phyloP scores from a whole-genome alignment of 2,329 filamentous ascomycete species.

The Claviceps citrina region DNA sequence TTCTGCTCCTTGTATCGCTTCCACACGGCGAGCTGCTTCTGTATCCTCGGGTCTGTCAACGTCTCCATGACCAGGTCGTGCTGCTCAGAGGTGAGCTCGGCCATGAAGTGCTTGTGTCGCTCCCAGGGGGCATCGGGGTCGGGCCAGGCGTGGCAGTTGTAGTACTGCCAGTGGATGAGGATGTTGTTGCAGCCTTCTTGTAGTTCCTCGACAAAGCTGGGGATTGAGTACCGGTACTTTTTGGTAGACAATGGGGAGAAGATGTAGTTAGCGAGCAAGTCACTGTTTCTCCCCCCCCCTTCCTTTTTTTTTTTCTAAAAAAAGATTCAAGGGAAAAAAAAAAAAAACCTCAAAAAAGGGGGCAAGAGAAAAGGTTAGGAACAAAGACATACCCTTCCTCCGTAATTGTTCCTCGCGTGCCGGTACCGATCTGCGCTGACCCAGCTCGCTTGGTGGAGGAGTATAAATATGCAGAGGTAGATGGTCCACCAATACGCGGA shows the following conservation, averaged over 20 bases:
- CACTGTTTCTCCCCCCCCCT: too few relatives aligned
- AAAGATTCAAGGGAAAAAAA: neutral
- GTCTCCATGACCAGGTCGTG: conserved; percentile 18
- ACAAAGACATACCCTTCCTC: conserved; percentile 12
- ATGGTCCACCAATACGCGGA: conserved; percentile 17
- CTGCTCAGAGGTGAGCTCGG: conserved; percentile 18
- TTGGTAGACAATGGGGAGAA: neutral
- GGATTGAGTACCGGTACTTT: conserved; percentile 24
- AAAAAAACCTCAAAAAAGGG: neutral
- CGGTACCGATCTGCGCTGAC: conserved; percentile 26
- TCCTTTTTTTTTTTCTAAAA: too few relatives aligned
- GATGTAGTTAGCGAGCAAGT: too few relatives aligned
- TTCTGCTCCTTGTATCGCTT: conserved; percentile 12
- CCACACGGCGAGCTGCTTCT: conserved; percentile 14
- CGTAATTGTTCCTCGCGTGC: conserved; percentile 24
- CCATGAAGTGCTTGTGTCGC: conserved; percentile 14
- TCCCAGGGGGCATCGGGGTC: conserved; percentile 13
- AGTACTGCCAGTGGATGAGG: conserved; percentile 37
- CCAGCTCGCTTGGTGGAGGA: conserved; percentile 26
- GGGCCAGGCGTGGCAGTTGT: conserved; percentile 21
- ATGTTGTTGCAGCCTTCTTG: conserved; percentile 31
- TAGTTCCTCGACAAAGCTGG: conserved; percentile 25
- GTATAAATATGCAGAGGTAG: conserved; percentile 26
- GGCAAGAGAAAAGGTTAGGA: neutral
- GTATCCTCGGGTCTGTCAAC: conserved; percentile 10